Base-by-base conservation (phyloP, 352 stramenopile species). In the Nothophytophthora sp. region DNA sequence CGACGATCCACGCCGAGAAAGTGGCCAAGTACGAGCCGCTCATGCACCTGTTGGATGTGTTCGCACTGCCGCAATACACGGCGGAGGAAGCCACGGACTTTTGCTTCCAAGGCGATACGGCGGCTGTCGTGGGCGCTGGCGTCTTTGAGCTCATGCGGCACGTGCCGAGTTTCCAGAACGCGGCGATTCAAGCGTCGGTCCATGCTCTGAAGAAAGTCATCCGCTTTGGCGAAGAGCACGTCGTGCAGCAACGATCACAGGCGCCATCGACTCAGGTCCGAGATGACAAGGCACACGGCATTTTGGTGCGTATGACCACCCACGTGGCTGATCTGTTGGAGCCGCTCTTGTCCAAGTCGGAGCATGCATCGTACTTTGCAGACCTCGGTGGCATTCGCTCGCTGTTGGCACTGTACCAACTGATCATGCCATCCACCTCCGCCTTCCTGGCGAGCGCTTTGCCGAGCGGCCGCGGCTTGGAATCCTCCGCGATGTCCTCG, bases 111-210 rank as follows among this genome's bases (percentile, higher is more conserved):
- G 92, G 89, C 36, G 96, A 98, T 60, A 91, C 98, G 40, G 81
- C 92, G 18, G 83, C 90, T 11, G 94, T 98, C 28, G 83, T 98
- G 38, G 96, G 95, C 2, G 90, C 87, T 5, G 95, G 95, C 10
- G 71, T 99, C 29, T 97, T 98, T 64, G 96, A 99, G 67, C 69
- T 99, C 19, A 98, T 99, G 90, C 85, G 96, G 5, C 95, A 99
- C 65, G 88, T 98, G 34, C 81, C 90, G 27, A 82, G 67, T 25
- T 85, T 98, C 35, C 90, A 94, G 43, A 77, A 81, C 29, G 63
- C 81, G 27, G 77, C 92, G 7, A 86, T 99, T 33, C 70, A 90
- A 56, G 91, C 92, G 8, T 82, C 96, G 23, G 78, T 98, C 0
- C 63, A 91, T 62, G 88, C 92, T 0, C 73, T 98, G 33, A 92